Conservation (phyloP, 176 grass and related monocot genomes). For the Triticum timopheevii region DNA sequence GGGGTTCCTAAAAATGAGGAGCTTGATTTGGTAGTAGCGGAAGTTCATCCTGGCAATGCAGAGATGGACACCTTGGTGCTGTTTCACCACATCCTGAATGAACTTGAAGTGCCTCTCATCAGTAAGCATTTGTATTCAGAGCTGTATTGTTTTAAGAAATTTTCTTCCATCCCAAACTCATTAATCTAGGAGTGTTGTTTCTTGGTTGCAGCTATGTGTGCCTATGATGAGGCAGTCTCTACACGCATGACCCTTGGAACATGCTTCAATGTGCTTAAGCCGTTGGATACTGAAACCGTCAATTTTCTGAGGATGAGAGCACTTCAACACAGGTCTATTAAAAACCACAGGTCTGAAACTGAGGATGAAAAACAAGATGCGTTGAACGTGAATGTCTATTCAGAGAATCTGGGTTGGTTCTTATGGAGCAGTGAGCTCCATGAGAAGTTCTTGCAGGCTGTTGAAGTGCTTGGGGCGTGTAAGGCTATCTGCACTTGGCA, state of each 20-base stretch:
- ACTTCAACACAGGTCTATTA: constrained; percentile 1
- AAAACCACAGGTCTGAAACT: background rate
- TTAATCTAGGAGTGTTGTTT: background rate
- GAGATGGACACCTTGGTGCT: background rate
- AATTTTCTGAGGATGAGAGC: constrained; percentile 18
- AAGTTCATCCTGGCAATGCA: constrained; percentile 19
- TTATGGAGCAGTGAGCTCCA: constrained; percentile 26
- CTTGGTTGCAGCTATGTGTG: constrained; percentile 35
- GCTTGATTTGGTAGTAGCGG: constrained; percentile 38
- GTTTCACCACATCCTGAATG: constrained; percentile 9
- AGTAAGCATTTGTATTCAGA: constrained; percentile 27
- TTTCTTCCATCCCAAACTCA: background rate
- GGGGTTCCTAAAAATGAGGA: constrained; percentile 4
- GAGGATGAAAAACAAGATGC: constrained; percentile 3
- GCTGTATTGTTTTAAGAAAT: constrained; percentile 10
- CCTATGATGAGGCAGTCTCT: background rate
- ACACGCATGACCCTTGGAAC: background rate
- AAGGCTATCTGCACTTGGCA: constrained; percentile 23
- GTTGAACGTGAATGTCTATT: background rate
- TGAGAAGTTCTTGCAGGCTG: constrained; percentile 33
- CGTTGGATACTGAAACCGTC: constrained; percentile 4
- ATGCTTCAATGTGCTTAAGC: constrained; percentile 34
- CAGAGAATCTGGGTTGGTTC: background rate
- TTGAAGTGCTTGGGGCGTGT: constrained; percentile 28
- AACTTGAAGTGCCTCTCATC: constrained; percentile 22